A percentile compares a stretch with the other conserved stretches of the same genome.
Evolutionary conservation across 176 grass and related monocot genomes (phyloP).

Genomic region (Poa annua): DNA sequence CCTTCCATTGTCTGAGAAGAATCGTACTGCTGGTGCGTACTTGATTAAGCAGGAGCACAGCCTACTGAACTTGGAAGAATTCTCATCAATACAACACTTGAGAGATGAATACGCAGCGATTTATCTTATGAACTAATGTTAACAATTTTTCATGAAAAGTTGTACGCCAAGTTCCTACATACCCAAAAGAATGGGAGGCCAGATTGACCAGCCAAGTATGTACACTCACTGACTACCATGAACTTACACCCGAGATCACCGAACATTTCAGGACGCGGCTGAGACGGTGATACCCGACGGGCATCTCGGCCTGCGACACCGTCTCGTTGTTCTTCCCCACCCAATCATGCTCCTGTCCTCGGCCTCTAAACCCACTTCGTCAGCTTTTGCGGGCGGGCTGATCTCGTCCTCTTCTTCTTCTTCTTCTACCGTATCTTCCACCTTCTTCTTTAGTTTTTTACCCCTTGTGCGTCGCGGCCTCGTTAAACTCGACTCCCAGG

Average conservation of each 20-base stretch:
- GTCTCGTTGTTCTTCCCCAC: conserved; percentile 36
- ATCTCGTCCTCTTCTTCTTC: not conserved
- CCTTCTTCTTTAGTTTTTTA: not conserved
- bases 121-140: not conserved
- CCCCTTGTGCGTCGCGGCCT: conserved; percentile 14
- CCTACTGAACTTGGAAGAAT: not conserved
- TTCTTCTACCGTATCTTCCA: not conserved
- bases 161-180: not conserved
- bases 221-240: not conserved
- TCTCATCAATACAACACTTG: not conserved
- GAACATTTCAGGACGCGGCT: not conserved
- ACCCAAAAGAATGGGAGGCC: conserved; percentile 13
- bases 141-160: not conserved
- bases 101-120: not conserved
- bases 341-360: conserved; percentile 24
- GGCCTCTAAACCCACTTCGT: not conserved
- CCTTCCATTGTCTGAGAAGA: not conserved
- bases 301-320: conserved; percentile 34
- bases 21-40: not conserved
- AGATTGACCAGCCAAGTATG: conserved; percentile 5
- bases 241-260: not conserved
- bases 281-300: not conserved
- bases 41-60: not conserved
- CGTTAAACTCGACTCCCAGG: conserved; percentile 25
- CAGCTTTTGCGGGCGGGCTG: conserved; percentile 19